Percentiles rank a stretch among this genome's conserved stretches.
Evolutionary conservation across 371 early-diverging fungal species (phyloP).

Genomic region (Rhizopus delemar): DNA sequence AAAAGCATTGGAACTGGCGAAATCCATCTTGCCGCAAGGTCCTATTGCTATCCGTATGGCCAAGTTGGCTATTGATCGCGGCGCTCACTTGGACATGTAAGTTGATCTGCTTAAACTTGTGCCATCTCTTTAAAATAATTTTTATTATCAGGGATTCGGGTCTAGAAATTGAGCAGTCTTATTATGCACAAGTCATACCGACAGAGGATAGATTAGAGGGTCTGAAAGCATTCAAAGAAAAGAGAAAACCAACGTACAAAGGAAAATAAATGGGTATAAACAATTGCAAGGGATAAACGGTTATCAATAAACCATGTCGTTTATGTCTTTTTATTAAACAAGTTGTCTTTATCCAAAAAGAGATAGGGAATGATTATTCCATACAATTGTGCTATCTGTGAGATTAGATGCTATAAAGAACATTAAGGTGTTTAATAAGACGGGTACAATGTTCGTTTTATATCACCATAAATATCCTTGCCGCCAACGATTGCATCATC

Average conservation of each 20-base stretch:
- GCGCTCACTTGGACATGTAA: constrained; percentile 81
- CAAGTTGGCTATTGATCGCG: constrained; percentile 84
- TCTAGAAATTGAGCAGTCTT: constrained; percentile 90
- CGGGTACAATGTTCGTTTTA: too few species aligned
- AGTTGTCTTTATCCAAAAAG: too few species aligned
- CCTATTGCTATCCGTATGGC: constrained; percentile 91
- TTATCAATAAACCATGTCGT: not conserved
- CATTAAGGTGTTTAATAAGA: too few species aligned
- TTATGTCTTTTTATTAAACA: too few species aligned
- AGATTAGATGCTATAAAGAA: too few species aligned
- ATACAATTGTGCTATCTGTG: too few species aligned
- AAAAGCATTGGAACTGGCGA: constrained; percentile 79
- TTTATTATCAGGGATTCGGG: constrained; percentile 68
- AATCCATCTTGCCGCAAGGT: constrained; percentile 81
- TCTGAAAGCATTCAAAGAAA: constrained; percentile 56
- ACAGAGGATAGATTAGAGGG: constrained; percentile 96
- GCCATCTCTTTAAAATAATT: not conserved
- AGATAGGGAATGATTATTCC: too few species aligned
- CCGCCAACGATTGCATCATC: too few species aligned
- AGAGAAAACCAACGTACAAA: constrained; percentile 67
- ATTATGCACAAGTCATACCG: constrained; percentile 92
- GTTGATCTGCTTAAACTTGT: constrained; percentile 12
- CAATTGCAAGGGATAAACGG: not conserved
- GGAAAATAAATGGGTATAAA: constrained; percentile 48
- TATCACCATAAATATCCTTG: too few species aligned